Evolutionary conservation across 495 filamentous ascomycete species (phyloP).

Genomic region (Aspergillus funiculosus): DNA sequence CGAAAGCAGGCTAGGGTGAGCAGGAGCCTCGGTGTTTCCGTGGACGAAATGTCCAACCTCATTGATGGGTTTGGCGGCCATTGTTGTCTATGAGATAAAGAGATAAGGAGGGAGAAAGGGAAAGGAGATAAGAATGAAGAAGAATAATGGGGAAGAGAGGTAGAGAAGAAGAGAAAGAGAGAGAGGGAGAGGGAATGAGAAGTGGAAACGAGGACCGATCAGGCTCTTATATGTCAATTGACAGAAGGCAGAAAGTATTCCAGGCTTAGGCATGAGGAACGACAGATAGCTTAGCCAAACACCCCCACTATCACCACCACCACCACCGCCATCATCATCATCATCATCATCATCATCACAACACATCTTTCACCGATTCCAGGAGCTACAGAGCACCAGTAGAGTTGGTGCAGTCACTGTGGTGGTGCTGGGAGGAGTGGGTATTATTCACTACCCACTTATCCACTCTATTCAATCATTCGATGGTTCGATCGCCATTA

Average conservation of each 20-base stretch:
- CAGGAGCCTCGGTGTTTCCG: conserved; percentile 54
- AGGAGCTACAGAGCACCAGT: not conserved
- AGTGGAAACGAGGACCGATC: not conserved
- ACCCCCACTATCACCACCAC: too few species aligned
- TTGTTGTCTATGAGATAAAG: conserved; percentile 14
- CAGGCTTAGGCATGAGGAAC: not conserved
- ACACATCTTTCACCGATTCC: conserved; percentile 6
- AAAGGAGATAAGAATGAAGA: not conserved
- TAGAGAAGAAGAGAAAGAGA: not conserved
- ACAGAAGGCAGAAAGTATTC: not conserved
- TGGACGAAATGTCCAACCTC: conserved; percentile 53
- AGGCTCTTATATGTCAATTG: conserved; percentile 2
- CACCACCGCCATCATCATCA: too few species aligned
- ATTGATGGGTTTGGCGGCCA: conserved; percentile 32
- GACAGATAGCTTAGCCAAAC: conserved; percentile 1
- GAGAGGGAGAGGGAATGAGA: not conserved
- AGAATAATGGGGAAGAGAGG: not conserved
- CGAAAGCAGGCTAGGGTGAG: conserved; percentile 58
- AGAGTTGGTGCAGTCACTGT: too few species aligned
- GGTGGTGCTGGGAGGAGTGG: too few species aligned
- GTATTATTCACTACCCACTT: too few species aligned
- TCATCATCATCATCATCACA: too few species aligned
- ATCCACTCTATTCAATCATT: too few species aligned
- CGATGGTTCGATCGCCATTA: too few species aligned
- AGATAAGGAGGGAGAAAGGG: not conserved